These are phyloP conservation scores for Tolypocladium paradoxum DNA, from an alignment of 2,329 filamentous ascomycete genomes.

Conservation along the genomic window DNA sequence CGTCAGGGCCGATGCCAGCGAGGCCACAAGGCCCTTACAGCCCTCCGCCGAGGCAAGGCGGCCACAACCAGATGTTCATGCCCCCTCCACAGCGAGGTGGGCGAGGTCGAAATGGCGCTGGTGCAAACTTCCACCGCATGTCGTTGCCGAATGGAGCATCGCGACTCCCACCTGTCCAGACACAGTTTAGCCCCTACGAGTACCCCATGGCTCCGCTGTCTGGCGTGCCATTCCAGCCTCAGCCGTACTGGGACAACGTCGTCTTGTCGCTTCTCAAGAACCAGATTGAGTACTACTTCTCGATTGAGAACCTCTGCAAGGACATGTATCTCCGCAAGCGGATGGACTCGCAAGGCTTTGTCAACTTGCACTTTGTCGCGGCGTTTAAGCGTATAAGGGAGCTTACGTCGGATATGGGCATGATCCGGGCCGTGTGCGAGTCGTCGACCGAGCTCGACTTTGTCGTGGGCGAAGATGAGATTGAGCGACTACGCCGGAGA, in stretches of 20 bases:
- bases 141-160: conserved; percentile 25
- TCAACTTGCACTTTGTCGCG: conserved; percentile 66
- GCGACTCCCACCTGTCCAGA: conserved; percentile 25
- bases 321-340: conserved; percentile 78
- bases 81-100: conserved; percentile 23
- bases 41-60: conserved; percentile 31
- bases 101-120: conserved; percentile 20
- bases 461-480: conserved; percentile 60
- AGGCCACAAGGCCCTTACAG: conserved; percentile 30
- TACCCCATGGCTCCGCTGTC: conserved; percentile 29
- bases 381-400: conserved; percentile 64
- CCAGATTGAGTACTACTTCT: conserved; percentile 89
- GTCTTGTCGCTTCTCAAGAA: conserved; percentile 30
- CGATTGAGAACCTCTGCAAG: conserved; percentile 88
- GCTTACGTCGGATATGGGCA: conserved; percentile 48
- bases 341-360: conserved; percentile 94
- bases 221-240: conserved; percentile 21
- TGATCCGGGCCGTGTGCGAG: conserved; percentile 66
- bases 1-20: conserved; percentile 19
- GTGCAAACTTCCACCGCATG: conserved; percentile 26
- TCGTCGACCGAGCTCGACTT: conserved; percentile 66
- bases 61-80: conserved; percentile 23
- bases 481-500: conserved; percentile 65
- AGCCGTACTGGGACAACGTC: conserved; percentile 44
- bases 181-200: conserved; percentile 25